phyloP scores from a whole-genome alignment of 2,329 filamentous ascomycete species.

The Chaetomium strumarium region DNA sequence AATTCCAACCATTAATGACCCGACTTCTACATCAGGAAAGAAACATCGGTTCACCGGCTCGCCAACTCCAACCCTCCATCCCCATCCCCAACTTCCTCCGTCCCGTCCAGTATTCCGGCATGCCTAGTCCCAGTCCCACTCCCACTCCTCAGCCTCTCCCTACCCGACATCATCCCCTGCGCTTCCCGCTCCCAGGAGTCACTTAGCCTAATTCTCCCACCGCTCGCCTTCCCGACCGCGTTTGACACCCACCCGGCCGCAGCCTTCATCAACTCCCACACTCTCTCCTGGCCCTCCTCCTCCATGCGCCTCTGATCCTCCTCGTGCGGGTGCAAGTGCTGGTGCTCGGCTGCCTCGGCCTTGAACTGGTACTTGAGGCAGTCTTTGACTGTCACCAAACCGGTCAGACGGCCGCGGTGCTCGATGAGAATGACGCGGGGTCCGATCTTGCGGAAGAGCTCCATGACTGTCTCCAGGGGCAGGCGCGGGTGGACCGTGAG shows the following conservation, averaged over 20 bases:
- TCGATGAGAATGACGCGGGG: conserved; percentile 90
- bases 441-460: conserved; percentile 96
- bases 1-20: not conserved
- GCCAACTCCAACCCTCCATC: conserved; percentile 22
- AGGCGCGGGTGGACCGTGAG: conserved; percentile 86
- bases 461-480: conserved; percentile 94
- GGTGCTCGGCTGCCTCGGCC: conserved; percentile 78
- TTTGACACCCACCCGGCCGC: conserved; percentile 55
- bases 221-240: conserved; percentile 45
- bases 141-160: conserved; percentile 8
- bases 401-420: conserved; percentile 74
- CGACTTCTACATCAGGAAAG: not conserved
- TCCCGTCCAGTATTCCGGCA: conserved; percentile 23
- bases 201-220: conserved; percentile 52
- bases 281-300: conserved; percentile 54
- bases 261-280: conserved; percentile 55
- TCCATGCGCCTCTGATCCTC: conserved; percentile 29
- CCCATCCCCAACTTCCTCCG: conserved; percentile 18
- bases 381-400: conserved; percentile 92
- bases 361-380: conserved; percentile 97
- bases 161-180: not conserved
- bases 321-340: conserved; percentile 55
- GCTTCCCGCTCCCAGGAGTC: conserved; percentile 22
- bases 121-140: not conserved
- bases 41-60: conserved; percentile 9